Evolutionary conservation across 2,329 filamentous ascomycete species (phyloP), one percentile per base, ranked within the genome.

Genomic region (Achaetomium macrosporum): DNA sequence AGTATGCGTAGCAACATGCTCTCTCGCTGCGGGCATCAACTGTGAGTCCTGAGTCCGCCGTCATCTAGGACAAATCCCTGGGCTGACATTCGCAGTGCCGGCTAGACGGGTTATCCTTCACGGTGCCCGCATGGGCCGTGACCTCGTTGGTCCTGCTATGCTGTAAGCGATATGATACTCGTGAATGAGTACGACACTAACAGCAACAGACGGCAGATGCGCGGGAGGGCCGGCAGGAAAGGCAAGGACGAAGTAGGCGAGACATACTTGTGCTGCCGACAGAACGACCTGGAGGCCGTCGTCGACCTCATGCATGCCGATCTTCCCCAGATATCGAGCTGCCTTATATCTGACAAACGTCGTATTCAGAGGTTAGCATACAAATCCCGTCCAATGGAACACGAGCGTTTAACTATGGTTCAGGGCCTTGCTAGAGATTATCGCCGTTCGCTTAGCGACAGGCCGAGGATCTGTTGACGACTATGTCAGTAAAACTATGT

Each of bases 1-100:
- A 59, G 81, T 89, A 1, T 83, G 88, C 48, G 82, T 89, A 15
- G 87, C 87, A 36, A 91, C 87, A 1, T 90, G 86, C 62, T 89
- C 85, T 64, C 76, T 91, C 52, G 87, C 87, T n/a, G 87, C 87
- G 13, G 87, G 87, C n/a, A 88, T 91, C 54, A 90, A 91, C 66
- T 71, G 54, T 58, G n/a, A 17, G 53, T 45, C 9, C 10, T 8
- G 16, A 11, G 29, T 10, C 20, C 9, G 8, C 29, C 9, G 15
- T 13, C 46, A 8, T 13, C 9, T 2, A 2, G 1, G 15, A 2
- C 3, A 7, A 7, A 25, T 10, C 31, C 11, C 12, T 30, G 8
- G n/a, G n/a, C 55, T 44, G 11, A 45, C 13, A 20, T n/a, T 2
- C 10, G 5, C 8, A 57, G 54, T 91, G 63, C 79, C 79, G 13